phyloP scores from a whole-genome alignment of 148 eudicot genomes.

The Vaccinium myrtillus region DNA sequence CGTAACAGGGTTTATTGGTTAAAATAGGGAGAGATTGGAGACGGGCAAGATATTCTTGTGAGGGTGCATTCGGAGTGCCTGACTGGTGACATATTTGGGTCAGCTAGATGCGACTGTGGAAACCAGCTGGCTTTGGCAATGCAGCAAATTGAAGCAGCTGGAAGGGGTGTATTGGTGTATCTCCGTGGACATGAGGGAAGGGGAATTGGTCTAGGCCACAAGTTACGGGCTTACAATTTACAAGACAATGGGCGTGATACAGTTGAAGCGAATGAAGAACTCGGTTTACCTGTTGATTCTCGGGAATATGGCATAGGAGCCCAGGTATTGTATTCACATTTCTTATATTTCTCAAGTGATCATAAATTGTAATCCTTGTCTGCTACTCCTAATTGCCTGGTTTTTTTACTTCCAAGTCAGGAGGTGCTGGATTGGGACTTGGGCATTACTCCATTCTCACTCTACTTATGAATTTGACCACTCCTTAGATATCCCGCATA shows the following conservation, averaged over 20 bases:
- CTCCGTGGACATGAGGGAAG: constrained; percentile 79
- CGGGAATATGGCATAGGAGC: constrained; percentile 74
- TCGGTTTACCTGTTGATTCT: constrained; percentile 70
- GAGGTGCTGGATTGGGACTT: background rate
- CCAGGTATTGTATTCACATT: constrained; percentile 39
- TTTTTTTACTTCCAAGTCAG: background rate
- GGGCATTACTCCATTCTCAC: background rate
- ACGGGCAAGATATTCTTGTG: constrained; percentile 77
- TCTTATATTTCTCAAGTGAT: background rate
- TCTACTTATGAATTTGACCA: background rate
- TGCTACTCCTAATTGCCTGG: background rate
- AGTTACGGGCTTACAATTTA: constrained; percentile 61
- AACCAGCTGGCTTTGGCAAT: constrained; percentile 59
- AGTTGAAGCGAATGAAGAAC: constrained; percentile 69
- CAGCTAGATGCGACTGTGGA: constrained; percentile 74
- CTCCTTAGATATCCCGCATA: background rate
- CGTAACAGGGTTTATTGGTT: background rate
- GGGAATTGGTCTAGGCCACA: constrained; percentile 73
- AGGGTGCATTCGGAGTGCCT: constrained; percentile 80
- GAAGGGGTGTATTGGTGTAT: constrained; percentile 60
- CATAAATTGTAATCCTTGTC: background rate
- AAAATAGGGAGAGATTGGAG: constrained; percentile 80
- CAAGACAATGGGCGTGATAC: constrained; percentile 72
- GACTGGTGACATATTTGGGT: constrained; percentile 65
- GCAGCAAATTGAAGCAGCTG: constrained; percentile 68